Conservation (phyloP, 2,329 filamentous ascomycete genomes). For the Mollisia scopiformis region DNA sequence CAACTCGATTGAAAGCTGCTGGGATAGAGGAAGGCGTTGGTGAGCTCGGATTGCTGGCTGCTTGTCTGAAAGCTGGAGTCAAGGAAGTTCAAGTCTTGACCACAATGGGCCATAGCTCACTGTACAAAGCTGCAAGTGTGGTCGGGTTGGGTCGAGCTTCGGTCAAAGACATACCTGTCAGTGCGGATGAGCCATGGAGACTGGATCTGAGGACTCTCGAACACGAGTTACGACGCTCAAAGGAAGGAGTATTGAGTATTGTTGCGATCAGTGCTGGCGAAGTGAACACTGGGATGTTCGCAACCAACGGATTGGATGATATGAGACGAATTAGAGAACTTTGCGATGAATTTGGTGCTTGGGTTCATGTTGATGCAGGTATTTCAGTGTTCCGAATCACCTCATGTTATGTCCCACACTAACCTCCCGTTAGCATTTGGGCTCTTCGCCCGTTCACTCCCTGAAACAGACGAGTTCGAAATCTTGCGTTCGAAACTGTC, state of each 20-base stretch:
- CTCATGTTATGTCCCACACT: not conserved
- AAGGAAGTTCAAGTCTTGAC: slow-evolving; percentile 76
- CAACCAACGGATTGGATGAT: slow-evolving; percentile 51
- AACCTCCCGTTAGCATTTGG: slow-evolving; percentile 69
- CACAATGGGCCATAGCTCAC: slow-evolving; percentile 80
- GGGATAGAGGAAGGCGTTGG: slow-evolving; percentile 54
- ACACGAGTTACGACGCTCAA: slow-evolving; percentile 51
- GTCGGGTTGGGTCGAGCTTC: slow-evolving; percentile 75
- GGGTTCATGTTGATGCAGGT: slow-evolving; percentile 88
- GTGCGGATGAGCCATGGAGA: slow-evolving; percentile 62
- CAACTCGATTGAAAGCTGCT: slow-evolving; percentile 36
- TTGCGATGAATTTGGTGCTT: slow-evolving; percentile 74
- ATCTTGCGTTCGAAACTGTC: slow-evolving; percentile 52
- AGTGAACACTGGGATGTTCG: slow-evolving; percentile 87
- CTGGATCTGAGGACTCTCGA: slow-evolving; percentile 72
- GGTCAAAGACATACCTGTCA: slow-evolving; percentile 62
- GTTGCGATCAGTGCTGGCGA: slow-evolving; percentile 84
- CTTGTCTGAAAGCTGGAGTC: slow-evolving; percentile 66
- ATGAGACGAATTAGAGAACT: slow-evolving; percentile 64
- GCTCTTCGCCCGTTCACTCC: slow-evolving; percentile 73
- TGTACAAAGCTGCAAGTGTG: slow-evolving; percentile 81
- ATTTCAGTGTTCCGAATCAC: slow-evolving; percentile 27
- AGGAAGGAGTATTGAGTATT: slow-evolving; percentile 65
- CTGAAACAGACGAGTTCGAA: slow-evolving; percentile 57
- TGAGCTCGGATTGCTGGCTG: slow-evolving; percentile 69